Conservation (phyloP, 768 basidiomycete genomes). For the Auricularia cornea region DNA sequence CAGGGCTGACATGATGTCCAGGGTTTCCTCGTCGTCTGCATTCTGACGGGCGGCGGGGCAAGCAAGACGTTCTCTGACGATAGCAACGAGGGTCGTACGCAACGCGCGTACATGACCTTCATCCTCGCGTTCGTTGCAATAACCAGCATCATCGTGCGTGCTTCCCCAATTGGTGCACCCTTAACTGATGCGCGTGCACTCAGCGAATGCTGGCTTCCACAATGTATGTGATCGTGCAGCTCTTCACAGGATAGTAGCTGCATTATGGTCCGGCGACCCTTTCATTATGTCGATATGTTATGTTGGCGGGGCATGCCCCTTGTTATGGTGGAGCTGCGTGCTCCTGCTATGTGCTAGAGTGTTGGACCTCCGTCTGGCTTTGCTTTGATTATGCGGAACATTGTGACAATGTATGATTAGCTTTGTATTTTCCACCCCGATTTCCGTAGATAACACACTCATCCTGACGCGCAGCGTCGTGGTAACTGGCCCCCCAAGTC, state of each 20-base stretch:
- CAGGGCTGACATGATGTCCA: conserved; percentile 20
- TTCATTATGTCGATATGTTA: too few species aligned
- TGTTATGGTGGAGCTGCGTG: too few species aligned
- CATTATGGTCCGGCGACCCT: too few species aligned
- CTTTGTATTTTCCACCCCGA: too few species aligned
- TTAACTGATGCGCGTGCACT: conserved; percentile 18
- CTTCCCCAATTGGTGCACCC: conserved; percentile 3
- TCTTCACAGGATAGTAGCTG: conserved; percentile 43
- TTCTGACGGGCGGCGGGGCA: conserved; percentile 54
- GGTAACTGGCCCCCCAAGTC: too few species aligned
- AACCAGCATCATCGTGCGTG: conserved; percentile 45
- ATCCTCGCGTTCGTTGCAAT: conserved; percentile 77
- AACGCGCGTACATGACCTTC: conserved; percentile 63
- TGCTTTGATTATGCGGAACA: too few species aligned
- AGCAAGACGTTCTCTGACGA: conserved; percentile 51
- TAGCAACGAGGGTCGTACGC: conserved; percentile 45
- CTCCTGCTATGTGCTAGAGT: too few species aligned
- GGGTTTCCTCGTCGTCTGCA: conserved; percentile 61
- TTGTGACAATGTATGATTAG: too few species aligned
- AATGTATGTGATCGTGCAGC: conserved; percentile 40
- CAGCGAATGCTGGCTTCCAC: conserved; percentile 56
- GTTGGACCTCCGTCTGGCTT: too few species aligned
- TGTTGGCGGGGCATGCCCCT: too few species aligned
- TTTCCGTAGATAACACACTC: too few species aligned
- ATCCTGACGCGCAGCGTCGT: too few species aligned